Evolutionary conservation across 2,329 filamentous ascomycete species (phyloP), one percentile per base, ranked within the genome.

Genomic region (Beauveria australis): DNA sequence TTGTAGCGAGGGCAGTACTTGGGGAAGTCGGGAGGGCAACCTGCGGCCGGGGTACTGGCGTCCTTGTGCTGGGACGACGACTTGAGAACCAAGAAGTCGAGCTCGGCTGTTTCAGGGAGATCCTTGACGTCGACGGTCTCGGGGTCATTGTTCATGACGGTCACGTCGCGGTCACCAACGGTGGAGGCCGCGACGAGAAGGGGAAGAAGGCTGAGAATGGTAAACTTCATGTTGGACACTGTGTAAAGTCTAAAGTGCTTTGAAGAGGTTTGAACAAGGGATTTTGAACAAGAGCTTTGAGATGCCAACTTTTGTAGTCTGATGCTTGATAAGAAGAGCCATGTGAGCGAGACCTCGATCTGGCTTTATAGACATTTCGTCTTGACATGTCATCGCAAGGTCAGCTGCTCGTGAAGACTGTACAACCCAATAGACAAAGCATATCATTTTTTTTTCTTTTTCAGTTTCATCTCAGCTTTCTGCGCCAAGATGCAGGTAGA

Each of bases 211-310:
- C 9, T 41, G 51, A 60, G 18, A 19, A 47, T 40, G 26, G 48
- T 30, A 48, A 48, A 41, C 51, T 54, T 60, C 58, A 60, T 60
- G 19, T 30, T 53, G 56, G 56, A n/a, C n/a, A n/a, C n/a, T n/a
- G n/a, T 24, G 30, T 28, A 8, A 24, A 41, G 22, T 24, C 7
- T 26, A 22, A 24, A 22, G 14, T 26, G 22, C 19, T 24, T 51
- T 51, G 30, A 24, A 37, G 22, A 26, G 19, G 9, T 16, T 33
- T 7, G n/a, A 28, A 8, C 4, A 33, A 33, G 33, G 14, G 14
- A 5, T 1, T 6, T 16, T 37, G 5, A 28, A 5, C 4, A 37
- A 37, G 33, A 37, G 33, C 12, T 37, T 37, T 16, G 2, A 37
- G 33, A 16, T 37, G 0, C 14, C 14, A 6, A 37, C 5, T 37